Evolutionary conservation across 225 moss, liverwort and hornwort species (phyloP), one percentile per base, ranked within the genome.

Genomic region (Sphagnum tenellum): DNA sequence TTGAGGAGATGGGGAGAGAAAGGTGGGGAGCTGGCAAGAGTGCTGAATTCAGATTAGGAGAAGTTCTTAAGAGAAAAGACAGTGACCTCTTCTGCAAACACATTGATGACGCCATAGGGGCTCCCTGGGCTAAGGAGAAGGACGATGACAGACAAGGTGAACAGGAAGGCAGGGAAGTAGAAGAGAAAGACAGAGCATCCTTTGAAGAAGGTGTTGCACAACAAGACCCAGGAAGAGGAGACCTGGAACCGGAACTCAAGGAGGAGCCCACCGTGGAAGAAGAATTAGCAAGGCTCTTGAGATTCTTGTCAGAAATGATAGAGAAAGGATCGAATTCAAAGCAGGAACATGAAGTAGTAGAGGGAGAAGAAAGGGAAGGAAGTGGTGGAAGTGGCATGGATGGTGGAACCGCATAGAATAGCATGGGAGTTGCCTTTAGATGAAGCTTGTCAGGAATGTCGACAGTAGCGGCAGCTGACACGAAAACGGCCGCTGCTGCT

Each of bases 401-500:
- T 9, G 81, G 65, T 3, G 84, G 84, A 9, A 88, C 75, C 3
- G 88, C 70, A 66, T 94, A 73, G 46, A 89, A 83, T 14, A 91
- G 59, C 45, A 82, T 83, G 8, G 83, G 81, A 13, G 87, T 75
- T 47, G 75, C 82, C 53, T 82, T 75, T 29, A 77, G 75, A 46
- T 86, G 91, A 70, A 84, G 29, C 54, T 70, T 89, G 12, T 92
- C 86, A 4, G 88, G 84, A 11, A 89, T 66, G 59, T 89, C 82
- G 64, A 81, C 77, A 4, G 84, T 80, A 12, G 76, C 88, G 3
- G 78, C 80, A 7, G 86, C 87, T 66, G 84, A 82, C 6, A 74
- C 91, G 47, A 95, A 63, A 3, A 84, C 89, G 45, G 86, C 91
- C 54, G 86, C 89, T 45, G 82, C 91, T 5, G 81, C 89, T 44